A percentile compares a stretch with the other conserved stretches of the same genome.
Conservation (phyloP, 495 filamentous ascomycete species). For the Penicillium manginii region DNA sequence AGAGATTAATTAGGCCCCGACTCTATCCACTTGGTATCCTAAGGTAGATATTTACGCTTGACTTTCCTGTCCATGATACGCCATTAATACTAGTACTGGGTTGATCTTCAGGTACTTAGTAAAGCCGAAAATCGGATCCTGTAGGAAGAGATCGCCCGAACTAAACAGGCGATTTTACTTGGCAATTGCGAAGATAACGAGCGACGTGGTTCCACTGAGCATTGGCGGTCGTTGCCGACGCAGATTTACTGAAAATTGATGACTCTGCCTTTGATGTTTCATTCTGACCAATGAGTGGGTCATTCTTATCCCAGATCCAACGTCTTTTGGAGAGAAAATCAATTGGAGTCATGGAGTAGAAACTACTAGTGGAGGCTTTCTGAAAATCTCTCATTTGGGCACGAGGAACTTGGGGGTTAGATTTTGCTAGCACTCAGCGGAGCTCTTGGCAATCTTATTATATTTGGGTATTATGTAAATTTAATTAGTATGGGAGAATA, state of each 20-base stretch:
- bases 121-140: background rate
- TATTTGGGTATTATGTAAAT: background rate
- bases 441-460: background rate
- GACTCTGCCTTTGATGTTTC: too few relatives aligned
- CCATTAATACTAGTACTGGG: too few relatives aligned
- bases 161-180: background rate
- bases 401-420: background rate
- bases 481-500: background rate
- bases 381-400: background rate
- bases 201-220: background rate
- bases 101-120: background rate
- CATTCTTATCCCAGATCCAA: too few relatives aligned
- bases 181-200: background rate
- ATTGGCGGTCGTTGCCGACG: background rate
- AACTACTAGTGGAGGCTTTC: background rate
- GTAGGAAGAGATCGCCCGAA: background rate
- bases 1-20: too few relatives aligned
- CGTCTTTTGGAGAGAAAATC: too few relatives aligned
- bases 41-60: too few relatives aligned
- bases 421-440: background rate
- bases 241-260: background rate
- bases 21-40: too few relatives aligned
- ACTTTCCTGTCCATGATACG: too few relatives aligned
- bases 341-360: too few relatives aligned
- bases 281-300: background rate